A percentile compares a stretch with the other conserved stretches of the same genome.
Evolutionary conservation across 2,329 filamentous ascomycete genomes (phyloP).

Genomic region (Coniochaeta sp.): DNA sequence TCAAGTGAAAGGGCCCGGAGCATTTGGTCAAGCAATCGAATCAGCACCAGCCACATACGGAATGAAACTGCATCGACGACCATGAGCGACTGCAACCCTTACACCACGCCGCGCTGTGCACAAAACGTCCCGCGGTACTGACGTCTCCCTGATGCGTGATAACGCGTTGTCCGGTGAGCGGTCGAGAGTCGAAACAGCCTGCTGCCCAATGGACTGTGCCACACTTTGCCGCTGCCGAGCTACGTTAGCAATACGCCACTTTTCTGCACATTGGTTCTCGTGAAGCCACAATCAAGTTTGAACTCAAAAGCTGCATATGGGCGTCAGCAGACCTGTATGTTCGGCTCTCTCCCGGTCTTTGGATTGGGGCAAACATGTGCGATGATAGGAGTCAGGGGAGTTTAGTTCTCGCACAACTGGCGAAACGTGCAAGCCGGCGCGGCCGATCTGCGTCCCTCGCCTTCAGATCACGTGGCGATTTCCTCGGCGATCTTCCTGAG

Average conservation of each 20-base stretch:
- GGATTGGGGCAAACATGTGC: too few species aligned
- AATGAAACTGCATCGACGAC: not conserved
- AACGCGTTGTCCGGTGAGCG: not conserved
- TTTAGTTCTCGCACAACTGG: too few species aligned
- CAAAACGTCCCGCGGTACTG: not conserved
- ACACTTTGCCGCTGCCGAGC: not conserved
- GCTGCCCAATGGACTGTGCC: not conserved
- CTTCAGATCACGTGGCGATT: too few species aligned
- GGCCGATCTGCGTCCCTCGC: too few species aligned
- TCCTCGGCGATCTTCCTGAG: not conserved
- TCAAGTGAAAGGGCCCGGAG: too few species aligned
- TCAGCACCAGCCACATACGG: not conserved
- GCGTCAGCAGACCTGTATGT: too few species aligned
- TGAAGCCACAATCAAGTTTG: not conserved
- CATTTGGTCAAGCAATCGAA: too few species aligned
- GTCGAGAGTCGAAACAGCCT: not conserved
- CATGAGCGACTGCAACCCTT: not conserved
- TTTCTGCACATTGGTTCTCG: not conserved
- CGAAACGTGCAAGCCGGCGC: too few species aligned
- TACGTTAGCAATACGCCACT: too few species aligned
- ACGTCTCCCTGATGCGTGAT: not conserved
- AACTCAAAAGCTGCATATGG: not conserved
- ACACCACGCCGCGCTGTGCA: not conserved
- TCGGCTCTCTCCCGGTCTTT: too few species aligned
- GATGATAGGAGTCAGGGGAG: too few species aligned